A percentile compares a stretch with the other conserved stretches of the same genome.
Evolutionary conservation across 2,329 filamentous ascomycete species (phyloP).

Genomic region (Simplicillium sp.): DNA sequence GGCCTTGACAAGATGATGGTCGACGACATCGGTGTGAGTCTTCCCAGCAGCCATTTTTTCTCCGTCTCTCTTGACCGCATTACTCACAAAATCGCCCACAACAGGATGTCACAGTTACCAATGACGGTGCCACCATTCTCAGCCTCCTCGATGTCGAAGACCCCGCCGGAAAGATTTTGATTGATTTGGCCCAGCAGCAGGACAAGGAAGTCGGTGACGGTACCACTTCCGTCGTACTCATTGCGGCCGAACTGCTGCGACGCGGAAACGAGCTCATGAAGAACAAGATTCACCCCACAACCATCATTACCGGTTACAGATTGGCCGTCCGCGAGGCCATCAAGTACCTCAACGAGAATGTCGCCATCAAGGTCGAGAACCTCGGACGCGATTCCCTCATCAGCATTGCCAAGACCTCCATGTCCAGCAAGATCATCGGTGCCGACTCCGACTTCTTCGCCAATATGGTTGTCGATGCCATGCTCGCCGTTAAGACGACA

Average conservation of each 20-base stretch:
- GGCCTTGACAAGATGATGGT: conserved; percentile 99
- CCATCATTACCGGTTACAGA: conserved; percentile 97
- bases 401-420: conserved; percentile 96
- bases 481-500: conserved; percentile 85
- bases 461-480: conserved; percentile 94
- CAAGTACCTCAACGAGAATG: conserved; percentile 98
- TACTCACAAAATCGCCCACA: conserved; percentile 12
- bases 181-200: conserved; percentile 95
- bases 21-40: conserved; percentile 85
- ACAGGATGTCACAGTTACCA: conserved; percentile 95
- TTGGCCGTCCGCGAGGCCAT: conserved; percentile 91
- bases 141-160: conserved; percentile 94
- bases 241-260: conserved; percentile 88
- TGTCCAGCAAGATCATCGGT: conserved; percentile 99
- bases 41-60: conserved; percentile 5
- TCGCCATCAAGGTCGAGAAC: conserved; percentile 89
- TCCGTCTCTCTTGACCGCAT: conserved; percentile 4
- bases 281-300: conserved; percentile 99
- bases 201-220: conserved; percentile 99
- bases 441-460: conserved; percentile 94
- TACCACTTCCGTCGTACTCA: conserved; percentile 94
- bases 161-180: conserved; percentile 94
- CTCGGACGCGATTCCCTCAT: conserved; percentile 84
- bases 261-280: conserved; percentile 97
- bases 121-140: conserved; percentile 95